phyloP scores from a whole-genome alignment of 2,329 filamentous ascomycete genomes.

The Elsinoe australis region DNA sequence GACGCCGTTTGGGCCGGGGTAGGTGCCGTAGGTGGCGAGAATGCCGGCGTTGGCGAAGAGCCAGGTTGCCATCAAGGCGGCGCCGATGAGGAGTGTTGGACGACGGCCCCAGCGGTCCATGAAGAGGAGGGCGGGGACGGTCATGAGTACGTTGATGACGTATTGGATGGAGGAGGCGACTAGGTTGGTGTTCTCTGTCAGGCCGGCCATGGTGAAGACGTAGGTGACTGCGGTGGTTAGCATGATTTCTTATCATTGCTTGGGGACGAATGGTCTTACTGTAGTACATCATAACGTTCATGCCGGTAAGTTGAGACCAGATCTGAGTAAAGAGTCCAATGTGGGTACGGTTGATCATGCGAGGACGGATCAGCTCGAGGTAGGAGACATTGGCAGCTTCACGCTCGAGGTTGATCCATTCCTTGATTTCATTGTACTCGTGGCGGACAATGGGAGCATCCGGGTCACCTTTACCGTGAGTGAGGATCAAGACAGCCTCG shows the following conservation, averaged over 20 bases:
- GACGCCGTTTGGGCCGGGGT: slow-evolving; percentile 30
- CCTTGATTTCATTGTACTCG: slow-evolving; percentile 65
- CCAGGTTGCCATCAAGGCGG: slow-evolving; percentile 55
- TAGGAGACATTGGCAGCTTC: slow-evolving; percentile 62
- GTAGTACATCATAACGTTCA: slow-evolving; percentile 34
- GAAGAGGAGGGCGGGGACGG: slow-evolving; percentile 64
- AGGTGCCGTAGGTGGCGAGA: slow-evolving; percentile 51
- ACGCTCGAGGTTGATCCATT: slow-evolving; percentile 62
- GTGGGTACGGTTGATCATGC: slow-evolving; percentile 66
- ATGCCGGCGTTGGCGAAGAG: slow-evolving; percentile 57
- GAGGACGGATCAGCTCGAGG: slow-evolving; percentile 62
- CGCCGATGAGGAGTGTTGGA: slow-evolving; percentile 56
- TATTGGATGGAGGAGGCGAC: slow-evolving; percentile 64
- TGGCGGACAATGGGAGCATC: slow-evolving; percentile 50
- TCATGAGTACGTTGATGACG: slow-evolving; percentile 74
- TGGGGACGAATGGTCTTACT: slow-evolving; percentile 4
- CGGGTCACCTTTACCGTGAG: slow-evolving; percentile 34
- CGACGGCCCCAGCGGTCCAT: slow-evolving; percentile 72
- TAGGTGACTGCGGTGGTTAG: slow-evolving; percentile 39
- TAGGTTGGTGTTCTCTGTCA: slow-evolving; percentile 47
- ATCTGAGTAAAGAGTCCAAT: slow-evolving; percentile 67
- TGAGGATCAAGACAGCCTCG: slow-evolving; percentile 35
- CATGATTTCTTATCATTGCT: not conserved
- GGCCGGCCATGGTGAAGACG: slow-evolving; percentile 64
- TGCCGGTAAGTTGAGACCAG: slow-evolving; percentile 68